Evolutionary conservation across 331 rosid genomes (phyloP), one percentile per base, ranked within the genome.

Genomic region (Phaseolus coccineus): DNA sequence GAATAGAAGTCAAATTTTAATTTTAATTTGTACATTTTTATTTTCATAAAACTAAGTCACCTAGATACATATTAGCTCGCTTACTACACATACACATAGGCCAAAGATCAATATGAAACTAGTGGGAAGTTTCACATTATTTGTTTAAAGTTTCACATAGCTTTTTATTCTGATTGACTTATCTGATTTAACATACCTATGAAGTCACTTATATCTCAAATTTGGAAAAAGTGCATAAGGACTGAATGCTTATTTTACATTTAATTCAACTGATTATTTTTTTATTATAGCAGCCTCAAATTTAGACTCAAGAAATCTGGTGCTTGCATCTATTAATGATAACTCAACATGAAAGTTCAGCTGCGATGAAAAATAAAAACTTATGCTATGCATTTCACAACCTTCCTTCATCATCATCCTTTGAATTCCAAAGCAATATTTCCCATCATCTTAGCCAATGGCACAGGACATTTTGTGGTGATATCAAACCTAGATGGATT

Each of bases 401-500:
- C 37, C 35, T 61, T 24, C 12, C 51, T 27, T 31, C 64, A 74
- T 85, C 3, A 42, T 42, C 82, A 82, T 71, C 80, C 22, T 56
- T 71, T 70, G 63, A 65, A 56, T 39, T 85, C 84, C 75, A 85
- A 70, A 22, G 84, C 80, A 10, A 85, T 62, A 64, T 85, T 85
- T 47, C 80, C 76, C 77, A 82, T 65, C 89, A 85, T 64, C 75
- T 80, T 75, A 70, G 84, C 86, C 82, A 85, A 79, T 56, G 89
- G 89, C 15, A 82, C 33, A 15, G 89, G 86, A 71, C 89, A 85
- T 74, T 85, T 85, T 5, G 89, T 82, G 77, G 79, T 61, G 65
- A 85, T 79, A 79, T 94, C 97, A 69, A 92, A 58, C 90, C 81
- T 89, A 12, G 97, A 90, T 0, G 80, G 67, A 73, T 74, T 63